phyloP scores from a whole-genome alignment of 2,329 filamentous ascomycete genomes.

The Sclerotinia nivalis region DNA sequence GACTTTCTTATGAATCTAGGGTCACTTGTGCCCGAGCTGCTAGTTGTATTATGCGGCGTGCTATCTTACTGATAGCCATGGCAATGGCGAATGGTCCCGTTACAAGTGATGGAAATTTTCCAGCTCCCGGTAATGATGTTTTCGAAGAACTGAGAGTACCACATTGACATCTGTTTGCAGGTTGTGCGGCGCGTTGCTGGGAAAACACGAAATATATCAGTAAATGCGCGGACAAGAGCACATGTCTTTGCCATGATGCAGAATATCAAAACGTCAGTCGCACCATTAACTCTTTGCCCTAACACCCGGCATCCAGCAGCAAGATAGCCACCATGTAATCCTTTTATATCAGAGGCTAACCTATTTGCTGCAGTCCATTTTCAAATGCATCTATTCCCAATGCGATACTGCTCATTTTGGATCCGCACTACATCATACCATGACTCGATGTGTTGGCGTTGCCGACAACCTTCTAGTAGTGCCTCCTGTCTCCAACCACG shows the following conservation, averaged over 20 bases:
- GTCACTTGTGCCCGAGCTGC: neutral
- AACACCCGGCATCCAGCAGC: neutral
- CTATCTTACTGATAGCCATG: constrained; percentile 24
- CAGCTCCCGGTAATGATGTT: constrained; percentile 28
- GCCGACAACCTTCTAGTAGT: constrained; percentile 30
- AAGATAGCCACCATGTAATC: neutral
- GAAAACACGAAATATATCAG: constrained; percentile 43
- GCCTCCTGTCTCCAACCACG: constrained; percentile 37
- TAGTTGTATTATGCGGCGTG: constrained; percentile 23
- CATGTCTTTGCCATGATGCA: constrained; percentile 41
- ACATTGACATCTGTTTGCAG: constrained; percentile 29
- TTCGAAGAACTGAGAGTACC: neutral
- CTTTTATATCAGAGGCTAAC: constrained; percentile 8
- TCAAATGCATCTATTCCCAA: constrained; percentile 44
- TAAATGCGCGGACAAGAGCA: constrained; percentile 36
- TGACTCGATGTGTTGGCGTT: constrained; percentile 38
- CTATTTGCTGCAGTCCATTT: constrained; percentile 37
- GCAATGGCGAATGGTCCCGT: constrained; percentile 26
- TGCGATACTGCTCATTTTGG: constrained; percentile 42
- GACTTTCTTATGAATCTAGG: neutral
- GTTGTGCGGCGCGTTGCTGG: constrained; percentile 41
- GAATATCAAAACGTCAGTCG: constrained; percentile 40
- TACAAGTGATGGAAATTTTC: constrained; percentile 25
- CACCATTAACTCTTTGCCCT: neutral
- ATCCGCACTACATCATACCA: constrained; percentile 41